phyloP scores from a whole-genome alignment of 2,329 filamentous ascomycete species.

The Fusarium solani-melongenae region DNA sequence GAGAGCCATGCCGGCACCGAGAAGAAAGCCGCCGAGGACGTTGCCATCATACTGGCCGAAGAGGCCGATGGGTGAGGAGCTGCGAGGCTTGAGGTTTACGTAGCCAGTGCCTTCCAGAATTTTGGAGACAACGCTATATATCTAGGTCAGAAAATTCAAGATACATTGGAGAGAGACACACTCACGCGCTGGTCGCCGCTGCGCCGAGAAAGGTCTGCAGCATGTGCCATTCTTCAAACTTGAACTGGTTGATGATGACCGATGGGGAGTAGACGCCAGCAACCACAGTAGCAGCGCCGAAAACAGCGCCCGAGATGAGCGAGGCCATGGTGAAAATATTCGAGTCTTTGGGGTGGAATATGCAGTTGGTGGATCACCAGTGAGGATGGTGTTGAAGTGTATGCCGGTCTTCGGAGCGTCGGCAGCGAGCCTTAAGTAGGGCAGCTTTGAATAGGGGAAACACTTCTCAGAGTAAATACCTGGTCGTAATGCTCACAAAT shows the following conservation, averaged over 20 bases:
- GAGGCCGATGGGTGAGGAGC: conserved; percentile 63
- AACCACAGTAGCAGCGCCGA: conserved; percentile 70
- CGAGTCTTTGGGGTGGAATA: background rate
- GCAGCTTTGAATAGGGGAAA: background rate
- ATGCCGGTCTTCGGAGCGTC: conserved; percentile 24
- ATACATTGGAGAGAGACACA: background rate
- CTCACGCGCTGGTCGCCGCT: conserved; percentile 71
- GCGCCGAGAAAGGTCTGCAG: conserved; percentile 72
- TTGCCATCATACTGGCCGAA: conserved; percentile 71
- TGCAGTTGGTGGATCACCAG: background rate
- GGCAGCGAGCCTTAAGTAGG: background rate
- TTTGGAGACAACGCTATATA: conserved; percentile 56
- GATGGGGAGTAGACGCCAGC: conserved; percentile 70
- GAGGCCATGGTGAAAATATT: conserved; percentile 43
- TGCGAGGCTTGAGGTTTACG: conserved; percentile 58
- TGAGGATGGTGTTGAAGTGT: background rate
- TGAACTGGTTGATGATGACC: conserved; percentile 71
- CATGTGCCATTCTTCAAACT: conserved; percentile 73
- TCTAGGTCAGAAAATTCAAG: background rate
- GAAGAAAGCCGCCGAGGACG: conserved; percentile 69
- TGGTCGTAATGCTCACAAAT: conserved; percentile 7
- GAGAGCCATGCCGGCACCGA: conserved; percentile 74
- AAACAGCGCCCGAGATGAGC: conserved; percentile 64
- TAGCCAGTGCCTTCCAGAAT: conserved; percentile 57
- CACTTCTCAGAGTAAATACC: background rate